A percentile compares a stretch with the other conserved stretches of the same genome.
These are phyloP conservation scores for Dictyostelium purpureum DNA, from an alignment of 78 protist genomes.

Conservation along the genomic window DNA sequence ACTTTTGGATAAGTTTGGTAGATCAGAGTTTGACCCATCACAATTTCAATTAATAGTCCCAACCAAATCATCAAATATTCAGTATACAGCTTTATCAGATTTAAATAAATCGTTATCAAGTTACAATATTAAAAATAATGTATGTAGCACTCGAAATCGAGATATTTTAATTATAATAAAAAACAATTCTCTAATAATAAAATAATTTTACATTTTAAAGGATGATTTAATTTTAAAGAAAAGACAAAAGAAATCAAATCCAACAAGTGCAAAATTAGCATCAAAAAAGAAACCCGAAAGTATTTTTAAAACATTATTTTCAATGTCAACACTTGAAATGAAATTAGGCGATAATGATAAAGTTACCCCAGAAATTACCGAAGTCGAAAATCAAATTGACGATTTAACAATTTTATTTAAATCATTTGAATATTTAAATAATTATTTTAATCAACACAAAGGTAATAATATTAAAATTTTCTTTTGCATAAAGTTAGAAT, in stretches of 20 bases:
- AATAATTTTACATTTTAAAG: background rate
- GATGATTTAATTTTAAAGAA: conserved; percentile 53
- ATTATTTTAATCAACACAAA: conserved; percentile 11
- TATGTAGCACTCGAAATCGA: background rate
- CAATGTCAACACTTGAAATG: conserved; percentile 72
- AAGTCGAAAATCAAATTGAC: conserved; percentile 64
- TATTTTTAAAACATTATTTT: conserved; percentile 65
- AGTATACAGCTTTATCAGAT: conserved; percentile 18
- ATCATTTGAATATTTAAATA: conserved; percentile 8
- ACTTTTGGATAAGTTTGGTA: conserved; percentile 68
- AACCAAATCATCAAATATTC: background rate
- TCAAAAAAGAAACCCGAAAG: conserved; percentile 67
- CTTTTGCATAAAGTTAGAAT: background rate
- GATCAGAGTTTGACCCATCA: conserved; percentile 22
- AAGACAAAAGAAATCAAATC: conserved; percentile 61
- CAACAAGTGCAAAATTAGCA: conserved; percentile 51
- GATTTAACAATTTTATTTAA: conserved; percentile 41
- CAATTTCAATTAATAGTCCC: conserved; percentile 33
- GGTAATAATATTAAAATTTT: background rate
- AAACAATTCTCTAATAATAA: too few species aligned
- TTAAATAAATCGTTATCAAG: conserved; percentile 11
- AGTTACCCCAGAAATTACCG: conserved; percentile 13
- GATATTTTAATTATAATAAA: background rate
- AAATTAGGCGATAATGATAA: conserved; percentile 63
- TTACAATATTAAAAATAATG: conserved; percentile 71